Evolutionary conservation across 495 filamentous ascomycete genomes (phyloP).

Genomic region (Hypoxylon perforatum): DNA sequence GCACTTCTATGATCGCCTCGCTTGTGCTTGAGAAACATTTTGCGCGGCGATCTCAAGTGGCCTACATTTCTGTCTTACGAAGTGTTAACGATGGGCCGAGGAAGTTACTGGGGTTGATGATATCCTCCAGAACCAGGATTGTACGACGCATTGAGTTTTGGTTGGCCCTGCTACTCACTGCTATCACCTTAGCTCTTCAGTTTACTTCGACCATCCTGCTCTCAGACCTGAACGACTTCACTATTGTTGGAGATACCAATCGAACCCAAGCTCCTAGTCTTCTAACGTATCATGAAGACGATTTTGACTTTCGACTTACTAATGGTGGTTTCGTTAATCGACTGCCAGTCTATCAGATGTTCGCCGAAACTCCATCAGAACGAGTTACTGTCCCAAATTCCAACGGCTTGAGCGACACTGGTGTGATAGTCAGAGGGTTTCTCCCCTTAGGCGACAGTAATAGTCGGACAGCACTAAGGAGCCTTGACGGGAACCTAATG

Average conservation of each 20-base stretch:
- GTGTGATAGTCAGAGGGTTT: not conserved
- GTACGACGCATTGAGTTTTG: not conserved
- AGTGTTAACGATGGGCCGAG: not conserved
- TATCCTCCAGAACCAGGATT: not conserved
- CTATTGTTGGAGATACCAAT: not conserved
- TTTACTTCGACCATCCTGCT: too few species aligned
- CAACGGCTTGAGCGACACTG: not conserved
- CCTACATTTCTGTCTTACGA: not conserved
- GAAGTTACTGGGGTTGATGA: not conserved
- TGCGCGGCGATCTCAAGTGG: not conserved
- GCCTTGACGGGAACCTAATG: not conserved
- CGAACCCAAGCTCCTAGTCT: not conserved
- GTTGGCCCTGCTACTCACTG: not conserved
- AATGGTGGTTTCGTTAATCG: not conserved
- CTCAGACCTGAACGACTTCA: constrained; percentile 1
- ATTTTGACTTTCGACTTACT: not conserved
- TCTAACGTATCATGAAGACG: not conserved
- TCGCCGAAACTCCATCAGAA: not conserved
- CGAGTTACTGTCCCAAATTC: not conserved
- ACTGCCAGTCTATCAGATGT: not conserved
- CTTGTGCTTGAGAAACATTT: constrained; percentile 1
- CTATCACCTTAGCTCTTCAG: constrained; percentile 1
- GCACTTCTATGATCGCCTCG: constrained; percentile 3
- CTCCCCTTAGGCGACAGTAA: not conserved
- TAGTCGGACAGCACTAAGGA: not conserved